These are phyloP conservation scores for Xylaria multiplex DNA, from an alignment of 2,329 filamentous ascomycete species.

Conservation along the genomic window DNA sequence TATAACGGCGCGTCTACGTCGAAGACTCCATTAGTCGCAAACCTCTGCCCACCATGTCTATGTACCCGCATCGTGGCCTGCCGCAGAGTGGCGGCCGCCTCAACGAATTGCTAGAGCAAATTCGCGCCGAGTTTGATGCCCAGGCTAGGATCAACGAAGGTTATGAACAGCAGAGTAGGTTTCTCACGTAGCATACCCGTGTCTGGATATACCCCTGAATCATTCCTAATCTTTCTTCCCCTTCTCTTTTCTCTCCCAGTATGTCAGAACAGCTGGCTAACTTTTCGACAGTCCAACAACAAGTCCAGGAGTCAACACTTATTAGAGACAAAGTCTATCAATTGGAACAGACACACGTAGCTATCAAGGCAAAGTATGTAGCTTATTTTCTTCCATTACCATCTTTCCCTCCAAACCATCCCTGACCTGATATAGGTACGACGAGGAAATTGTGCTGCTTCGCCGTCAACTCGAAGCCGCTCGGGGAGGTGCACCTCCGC, in stretches of 20 bases:
- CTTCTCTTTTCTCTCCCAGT: not conserved
- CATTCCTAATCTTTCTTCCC: not conserved
- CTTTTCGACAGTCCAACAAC: conserved; percentile 75
- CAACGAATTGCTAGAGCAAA: conserved; percentile 89
- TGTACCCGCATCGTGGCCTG: conserved; percentile 94
- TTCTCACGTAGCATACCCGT: not conserved
- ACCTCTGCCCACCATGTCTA: conserved; percentile 63
- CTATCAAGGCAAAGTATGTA: conserved; percentile 90
- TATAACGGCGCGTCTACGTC: conserved; percentile 3
- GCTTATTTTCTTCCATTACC: not conserved
- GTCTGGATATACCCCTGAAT: not conserved
- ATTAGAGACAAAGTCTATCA: conserved; percentile 93
- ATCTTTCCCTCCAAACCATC: not conserved
- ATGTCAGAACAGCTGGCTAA: conserved; percentile 39
- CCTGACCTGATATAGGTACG: conserved; percentile 71
- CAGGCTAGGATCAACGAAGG: conserved; percentile 83
- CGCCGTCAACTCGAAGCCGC: conserved; percentile 86
- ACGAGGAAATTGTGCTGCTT: conserved; percentile 86
- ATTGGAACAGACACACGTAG: conserved; percentile 88
- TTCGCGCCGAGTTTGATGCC: conserved; percentile 89
- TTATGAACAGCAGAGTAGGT: conserved; percentile 94
- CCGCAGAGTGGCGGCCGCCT: conserved; percentile 70
- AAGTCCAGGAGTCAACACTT: conserved; percentile 94
- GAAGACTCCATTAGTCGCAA: conserved; percentile 4
- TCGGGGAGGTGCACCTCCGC: conserved; percentile 67